Conservation (phyloP, 352 stramenopile species). For the Plasmopara viticola region DNA sequence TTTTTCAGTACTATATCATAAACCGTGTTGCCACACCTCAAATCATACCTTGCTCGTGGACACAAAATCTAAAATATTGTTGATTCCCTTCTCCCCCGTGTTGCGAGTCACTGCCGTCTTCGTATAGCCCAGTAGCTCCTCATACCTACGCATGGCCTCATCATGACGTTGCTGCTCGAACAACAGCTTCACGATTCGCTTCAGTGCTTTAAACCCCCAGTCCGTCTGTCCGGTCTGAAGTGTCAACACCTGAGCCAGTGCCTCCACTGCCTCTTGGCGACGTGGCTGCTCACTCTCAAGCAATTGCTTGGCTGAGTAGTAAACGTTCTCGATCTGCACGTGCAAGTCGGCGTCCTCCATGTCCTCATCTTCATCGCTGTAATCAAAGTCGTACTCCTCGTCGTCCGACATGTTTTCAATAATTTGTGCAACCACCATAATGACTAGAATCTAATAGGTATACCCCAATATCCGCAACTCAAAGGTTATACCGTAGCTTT, state of each 20-base stretch:
- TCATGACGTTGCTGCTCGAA: conserved; percentile 68
- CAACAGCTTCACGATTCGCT: conserved; percentile 92
- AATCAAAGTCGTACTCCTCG: conserved; percentile 89
- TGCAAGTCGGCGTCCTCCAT: conserved; percentile 77
- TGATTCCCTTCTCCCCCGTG: conserved; percentile 93
- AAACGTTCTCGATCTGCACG: conserved; percentile 91
- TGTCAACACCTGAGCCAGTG: conserved; percentile 46
- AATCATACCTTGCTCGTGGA: conserved; percentile 63
- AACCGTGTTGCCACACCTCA: not conserved
- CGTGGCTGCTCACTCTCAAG: conserved; percentile 50
- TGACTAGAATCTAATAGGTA: too few relatives aligned
- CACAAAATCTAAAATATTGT: conserved; percentile 93
- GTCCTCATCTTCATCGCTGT: conserved; percentile 88
- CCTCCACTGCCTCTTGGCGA: conserved; percentile 33
- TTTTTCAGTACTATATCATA: not conserved
- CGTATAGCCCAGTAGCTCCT: conserved; percentile 85
- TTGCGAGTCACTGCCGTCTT: conserved; percentile 89
- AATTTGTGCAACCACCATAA: not conserved
- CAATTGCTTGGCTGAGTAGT: conserved; percentile 88
- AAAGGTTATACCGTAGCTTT: too few relatives aligned
- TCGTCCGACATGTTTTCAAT: conserved; percentile 35
- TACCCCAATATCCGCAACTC: too few relatives aligned
- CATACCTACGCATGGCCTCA: conserved; percentile 78
- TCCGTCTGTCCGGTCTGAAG: conserved; percentile 56
- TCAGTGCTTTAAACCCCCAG: conserved; percentile 93